These are phyloP conservation scores for Suillus ampliporus DNA, from an alignment of 768 basidiomycete species.

Conservation along the genomic window DNA sequence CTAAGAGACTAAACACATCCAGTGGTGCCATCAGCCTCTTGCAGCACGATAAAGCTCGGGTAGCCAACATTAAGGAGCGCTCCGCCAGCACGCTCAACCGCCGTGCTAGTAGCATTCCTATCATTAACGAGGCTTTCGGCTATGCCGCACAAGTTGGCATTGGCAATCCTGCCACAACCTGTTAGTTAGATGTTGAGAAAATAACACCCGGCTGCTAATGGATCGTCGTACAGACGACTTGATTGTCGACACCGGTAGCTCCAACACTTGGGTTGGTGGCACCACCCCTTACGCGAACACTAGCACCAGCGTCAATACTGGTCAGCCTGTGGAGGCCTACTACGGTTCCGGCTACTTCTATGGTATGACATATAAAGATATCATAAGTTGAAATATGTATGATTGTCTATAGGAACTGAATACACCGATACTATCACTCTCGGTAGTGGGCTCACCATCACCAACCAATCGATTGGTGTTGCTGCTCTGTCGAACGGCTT, in stretches of 20 bases:
- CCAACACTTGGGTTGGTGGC: constrained; percentile 76
- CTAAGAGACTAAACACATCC: constrained; percentile 56
- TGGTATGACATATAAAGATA: constrained; percentile 37
- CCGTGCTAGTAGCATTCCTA: constrained; percentile 36
- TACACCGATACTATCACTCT: constrained; percentile 35
- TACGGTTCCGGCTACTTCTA: constrained; percentile 68
- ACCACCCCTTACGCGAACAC: constrained; percentile 49
- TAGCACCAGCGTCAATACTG: constrained; percentile 52
- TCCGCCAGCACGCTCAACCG: constrained; percentile 23
- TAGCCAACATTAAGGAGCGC: no score
- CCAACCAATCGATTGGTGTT: no score
- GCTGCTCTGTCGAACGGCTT: no score
- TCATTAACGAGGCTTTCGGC: constrained; percentile 48
- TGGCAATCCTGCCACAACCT: constrained; percentile 59
- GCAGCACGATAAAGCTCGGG: no score
- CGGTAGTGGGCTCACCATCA: no score
- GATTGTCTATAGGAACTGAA: constrained; percentile 33
- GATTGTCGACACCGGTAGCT: constrained; percentile 64
- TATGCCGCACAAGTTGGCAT: constrained; percentile 49
- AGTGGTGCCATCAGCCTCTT: constrained; percentile 48
- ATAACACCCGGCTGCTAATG: neutral
- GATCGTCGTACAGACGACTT: constrained; percentile 50
- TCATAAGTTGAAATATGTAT: neutral
- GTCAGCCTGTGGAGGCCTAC: constrained; percentile 52
- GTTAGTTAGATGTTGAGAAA: no score